Evolutionary conservation across 306 rosid species (phyloP).

Genomic region (Lupinus albus): DNA sequence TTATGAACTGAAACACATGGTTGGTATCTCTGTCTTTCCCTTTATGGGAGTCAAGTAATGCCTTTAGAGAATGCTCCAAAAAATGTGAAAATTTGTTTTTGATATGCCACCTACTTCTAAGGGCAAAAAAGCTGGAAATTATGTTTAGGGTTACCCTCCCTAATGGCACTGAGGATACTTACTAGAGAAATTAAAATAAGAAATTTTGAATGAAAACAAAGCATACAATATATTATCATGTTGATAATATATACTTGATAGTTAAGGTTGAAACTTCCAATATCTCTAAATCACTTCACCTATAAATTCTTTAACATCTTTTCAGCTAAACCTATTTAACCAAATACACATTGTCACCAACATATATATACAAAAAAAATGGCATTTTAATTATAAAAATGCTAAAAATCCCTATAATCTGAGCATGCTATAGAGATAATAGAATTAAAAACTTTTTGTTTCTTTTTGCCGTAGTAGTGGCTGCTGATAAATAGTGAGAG

Average conservation of each 20-base stretch:
- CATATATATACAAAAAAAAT: no score
- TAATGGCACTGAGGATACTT: no score
- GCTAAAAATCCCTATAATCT: not conserved
- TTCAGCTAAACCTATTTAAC: no score
- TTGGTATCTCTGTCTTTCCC: conserved; percentile 55
- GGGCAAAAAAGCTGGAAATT: conserved; percentile 25
- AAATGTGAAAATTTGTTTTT: conserved; percentile 34
- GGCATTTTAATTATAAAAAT: no score
- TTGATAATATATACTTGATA: no score
- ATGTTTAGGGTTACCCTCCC: not conserved
- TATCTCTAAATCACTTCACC: no score
- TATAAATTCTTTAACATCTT: no score
- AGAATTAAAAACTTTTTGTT: not conserved
- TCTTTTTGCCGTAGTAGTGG: conserved; percentile 36
- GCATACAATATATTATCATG: no score
- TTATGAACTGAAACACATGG: conserved; percentile 70
- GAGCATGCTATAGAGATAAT: conserved; percentile 1
- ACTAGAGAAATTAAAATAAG: no score
- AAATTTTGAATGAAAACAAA: no score
- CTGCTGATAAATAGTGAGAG: conserved; percentile 14
- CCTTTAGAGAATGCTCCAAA: conserved; percentile 47
- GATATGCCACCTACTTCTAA: conserved; percentile 29
- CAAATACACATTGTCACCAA: no score
- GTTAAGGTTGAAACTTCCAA: no score
- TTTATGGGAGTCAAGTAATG: conserved; percentile 53